A percentile compares a stretch with the other conserved stretches of the same genome.
These are phyloP conservation scores for Aspergillus novoparasiticus DNA, from an alignment of 2,329 filamentous ascomycete species.

Conservation along the genomic window DNA sequence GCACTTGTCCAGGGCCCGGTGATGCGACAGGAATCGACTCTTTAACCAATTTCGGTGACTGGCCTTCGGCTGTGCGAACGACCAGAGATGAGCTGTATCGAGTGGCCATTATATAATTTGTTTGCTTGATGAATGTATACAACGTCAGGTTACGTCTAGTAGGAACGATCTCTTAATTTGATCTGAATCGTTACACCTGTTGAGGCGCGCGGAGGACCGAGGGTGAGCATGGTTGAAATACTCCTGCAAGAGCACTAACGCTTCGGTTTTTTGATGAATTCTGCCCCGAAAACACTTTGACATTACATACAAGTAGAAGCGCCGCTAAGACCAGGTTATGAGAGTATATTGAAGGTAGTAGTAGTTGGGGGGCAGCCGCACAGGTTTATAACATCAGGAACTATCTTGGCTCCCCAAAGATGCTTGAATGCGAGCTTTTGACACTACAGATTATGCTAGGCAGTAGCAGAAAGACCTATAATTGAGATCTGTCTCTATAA, in stretches of 20 bases:
- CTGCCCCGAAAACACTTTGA: not conserved
- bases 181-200: not conserved
- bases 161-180: not conserved
- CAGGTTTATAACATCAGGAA: not conserved
- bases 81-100: constrained; percentile 1
- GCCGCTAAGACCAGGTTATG: not conserved
- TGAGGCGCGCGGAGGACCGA: not conserved
- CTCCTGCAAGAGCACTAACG: not conserved
- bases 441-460: not conserved
- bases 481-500: too few species aligned
- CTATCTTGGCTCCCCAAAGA: not conserved
- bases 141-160: not conserved
- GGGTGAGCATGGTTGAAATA: not conserved
- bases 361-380: not conserved
- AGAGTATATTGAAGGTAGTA: too few species aligned
- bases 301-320: not conserved
- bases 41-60: constrained; percentile 11
- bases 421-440: not conserved
- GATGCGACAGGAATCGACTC: constrained; percentile 15
- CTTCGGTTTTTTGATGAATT: too few species aligned
- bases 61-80: constrained; percentile 12
- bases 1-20: constrained; percentile 19
- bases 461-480: not conserved
- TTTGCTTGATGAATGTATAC: not conserved
- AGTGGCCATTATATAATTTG: not conserved